phyloP scores from a whole-genome alignment of 306 rosid genomes.

The Cucumis hystrix region DNA sequence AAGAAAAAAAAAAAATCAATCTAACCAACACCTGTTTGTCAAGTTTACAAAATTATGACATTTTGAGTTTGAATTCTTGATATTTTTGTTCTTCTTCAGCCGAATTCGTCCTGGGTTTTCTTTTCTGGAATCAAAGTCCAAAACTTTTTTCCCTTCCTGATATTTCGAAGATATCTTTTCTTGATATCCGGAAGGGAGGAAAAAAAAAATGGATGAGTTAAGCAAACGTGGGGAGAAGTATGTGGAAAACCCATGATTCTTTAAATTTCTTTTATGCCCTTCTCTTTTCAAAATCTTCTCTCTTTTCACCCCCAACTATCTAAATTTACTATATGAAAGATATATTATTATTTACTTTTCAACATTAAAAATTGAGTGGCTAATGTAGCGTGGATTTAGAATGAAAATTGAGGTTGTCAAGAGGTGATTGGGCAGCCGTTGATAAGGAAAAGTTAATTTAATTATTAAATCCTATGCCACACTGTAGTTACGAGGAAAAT shows the following conservation, averaged over 20 bases:
- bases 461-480: neutral
- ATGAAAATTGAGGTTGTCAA: neutral
- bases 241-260: slow-evolving; percentile 25
- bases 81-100: neutral
- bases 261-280: neutral
- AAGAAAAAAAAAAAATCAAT: neutral
- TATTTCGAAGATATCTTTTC: slow-evolving; percentile 14
- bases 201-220: slow-evolving; percentile 10
- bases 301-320: neutral
- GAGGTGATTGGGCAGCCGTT: neutral
- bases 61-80: neutral
- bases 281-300: neutral
- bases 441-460: neutral
- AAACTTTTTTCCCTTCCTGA: slow-evolving; percentile 1
- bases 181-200: neutral
- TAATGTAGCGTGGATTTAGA: neutral
- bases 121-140: slow-evolving; percentile 8
- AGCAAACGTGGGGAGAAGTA: slow-evolving; percentile 36
- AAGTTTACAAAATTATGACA: neutral
- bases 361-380: neutral
- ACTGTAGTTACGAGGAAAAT: neutral
- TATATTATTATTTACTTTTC: neutral
- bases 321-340: neutral
- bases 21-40: neutral
- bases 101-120: neutral